A percentile compares a stretch with the other conserved stretches of the same genome.
Evolutionary conservation across 768 basidiomycete genomes (phyloP).

Genomic region (Kondoa malvinella): DNA sequence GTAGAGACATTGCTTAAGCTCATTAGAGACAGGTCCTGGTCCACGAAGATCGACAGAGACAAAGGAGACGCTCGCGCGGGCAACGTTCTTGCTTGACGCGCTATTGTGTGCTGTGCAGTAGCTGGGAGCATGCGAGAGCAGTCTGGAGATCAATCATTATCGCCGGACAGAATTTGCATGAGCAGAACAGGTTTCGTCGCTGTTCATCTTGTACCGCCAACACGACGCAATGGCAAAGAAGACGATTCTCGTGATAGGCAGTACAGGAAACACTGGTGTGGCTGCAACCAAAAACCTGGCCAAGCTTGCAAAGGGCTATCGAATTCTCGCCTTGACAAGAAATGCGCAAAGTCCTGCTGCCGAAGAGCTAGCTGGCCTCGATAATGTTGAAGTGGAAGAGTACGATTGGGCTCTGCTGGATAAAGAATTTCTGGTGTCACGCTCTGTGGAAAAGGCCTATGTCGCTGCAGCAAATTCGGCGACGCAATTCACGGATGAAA

Average conservation of each 20-base stretch:
- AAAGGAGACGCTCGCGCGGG: too few relatives aligned
- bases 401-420: neutral
- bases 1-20: too few relatives aligned
- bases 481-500: neutral
- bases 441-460: neutral
- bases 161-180: too few relatives aligned
- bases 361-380: neutral
- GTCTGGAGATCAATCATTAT: too few relatives aligned
- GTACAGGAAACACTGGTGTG: neutral
- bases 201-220: neutral
- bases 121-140: too few relatives aligned
- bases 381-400: neutral
- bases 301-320: neutral
- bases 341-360: neutral
- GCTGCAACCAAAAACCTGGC: neutral
- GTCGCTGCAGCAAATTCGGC: neutral
- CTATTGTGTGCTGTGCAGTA: too few relatives aligned
- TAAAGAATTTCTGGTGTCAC: neutral
- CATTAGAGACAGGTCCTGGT: too few relatives aligned
- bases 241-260: neutral
- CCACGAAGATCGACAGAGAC: too few relatives aligned
- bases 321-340: neutral
- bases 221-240: neutral
- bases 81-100: too few relatives aligned
- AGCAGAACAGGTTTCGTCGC: too few relatives aligned